Evolutionary conservation across 2,329 filamentous ascomycete genomes (phyloP).

Genomic region (Ploettnerulaceae sp.): DNA sequence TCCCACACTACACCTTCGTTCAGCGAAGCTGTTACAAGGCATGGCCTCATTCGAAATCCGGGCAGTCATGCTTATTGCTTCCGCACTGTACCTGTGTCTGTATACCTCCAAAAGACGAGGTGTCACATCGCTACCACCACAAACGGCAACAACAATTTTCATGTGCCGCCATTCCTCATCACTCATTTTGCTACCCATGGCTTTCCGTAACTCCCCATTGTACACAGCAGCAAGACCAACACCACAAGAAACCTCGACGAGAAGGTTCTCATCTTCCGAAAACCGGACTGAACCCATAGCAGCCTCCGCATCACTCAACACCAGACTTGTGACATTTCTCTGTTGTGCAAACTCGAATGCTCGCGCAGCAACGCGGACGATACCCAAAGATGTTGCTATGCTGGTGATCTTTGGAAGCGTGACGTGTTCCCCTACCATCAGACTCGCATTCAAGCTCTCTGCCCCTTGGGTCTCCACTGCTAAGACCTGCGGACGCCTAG

Average conservation of each 20-base stretch:
- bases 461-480: conserved; percentile 74
- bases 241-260: conserved; percentile 83
- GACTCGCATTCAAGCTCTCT: conserved; percentile 60
- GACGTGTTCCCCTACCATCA: conserved; percentile 52
- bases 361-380: conserved; percentile 61
- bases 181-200: conserved; percentile 48
- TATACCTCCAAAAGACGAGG: conserved; percentile 57
- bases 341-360: conserved; percentile 60
- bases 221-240: conserved; percentile 70
- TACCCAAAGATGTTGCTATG: conserved; percentile 69
- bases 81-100: conserved; percentile 38
- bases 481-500: conserved; percentile 47
- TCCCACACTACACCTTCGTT: conserved; percentile 5
- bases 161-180: conserved; percentile 58
- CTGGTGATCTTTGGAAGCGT: conserved; percentile 69
- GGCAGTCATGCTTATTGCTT: conserved; percentile 5
- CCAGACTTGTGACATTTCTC: conserved; percentile 52
- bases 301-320: conserved; percentile 72
- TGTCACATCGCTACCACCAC: conserved; percentile 68
- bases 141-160: conserved; percentile 80
- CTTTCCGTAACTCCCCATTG: conserved; percentile 54
- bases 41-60: neutral
- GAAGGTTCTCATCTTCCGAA: conserved; percentile 72
- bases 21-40: neutral
- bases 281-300: conserved; percentile 71